These are phyloP conservation scores for Tephrocybe sp. DNA, from an alignment of 768 basidiomycete species.

Conservation along the genomic window DNA sequence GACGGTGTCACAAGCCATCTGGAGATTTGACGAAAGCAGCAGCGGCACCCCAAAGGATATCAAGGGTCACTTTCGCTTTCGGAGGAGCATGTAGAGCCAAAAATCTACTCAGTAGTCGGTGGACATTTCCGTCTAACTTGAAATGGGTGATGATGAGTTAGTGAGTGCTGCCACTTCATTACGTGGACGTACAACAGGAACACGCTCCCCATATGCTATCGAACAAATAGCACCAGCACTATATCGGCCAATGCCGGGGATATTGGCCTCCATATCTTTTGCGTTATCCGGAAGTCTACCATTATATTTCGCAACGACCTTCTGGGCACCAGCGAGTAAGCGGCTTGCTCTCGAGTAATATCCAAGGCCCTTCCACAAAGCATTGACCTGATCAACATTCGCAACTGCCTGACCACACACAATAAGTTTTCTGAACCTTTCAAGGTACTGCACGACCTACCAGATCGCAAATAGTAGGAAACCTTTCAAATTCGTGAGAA, in stretches of 20 bases:
- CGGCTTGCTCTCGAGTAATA: conserved; percentile 88
- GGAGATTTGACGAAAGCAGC: conserved; percentile 55
- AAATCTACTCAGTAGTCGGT: conserved; percentile 80
- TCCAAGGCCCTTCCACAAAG: conserved; percentile 89
- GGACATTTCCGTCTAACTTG: conserved; percentile 90
- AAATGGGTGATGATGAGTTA: conserved; percentile 5
- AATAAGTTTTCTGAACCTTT: not conserved
- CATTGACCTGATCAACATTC: conserved; percentile 82
- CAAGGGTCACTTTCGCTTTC: conserved; percentile 75
- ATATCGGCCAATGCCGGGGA: conserved; percentile 88
- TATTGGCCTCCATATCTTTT: conserved; percentile 74
- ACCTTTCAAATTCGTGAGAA: conserved; percentile 43
- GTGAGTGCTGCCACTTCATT: not conserved
- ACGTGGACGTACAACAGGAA: conserved; percentile 69
- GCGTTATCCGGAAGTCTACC: conserved; percentile 82
- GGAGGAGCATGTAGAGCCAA: conserved; percentile 81
- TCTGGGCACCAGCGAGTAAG: conserved; percentile 81
- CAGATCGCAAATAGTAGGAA: conserved; percentile 78
- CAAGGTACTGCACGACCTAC: too few relatives aligned
- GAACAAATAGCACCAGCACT: conserved; percentile 84
- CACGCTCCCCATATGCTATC: conserved; percentile 84
- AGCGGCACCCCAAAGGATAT: conserved; percentile 83
- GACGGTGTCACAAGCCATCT: conserved; percentile 18
- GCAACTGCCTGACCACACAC: conserved; percentile 55
- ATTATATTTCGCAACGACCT: conserved; percentile 60